phyloP scores from a whole-genome alignment of 306 rosid species.

The Dicorynia guianensis region DNA sequence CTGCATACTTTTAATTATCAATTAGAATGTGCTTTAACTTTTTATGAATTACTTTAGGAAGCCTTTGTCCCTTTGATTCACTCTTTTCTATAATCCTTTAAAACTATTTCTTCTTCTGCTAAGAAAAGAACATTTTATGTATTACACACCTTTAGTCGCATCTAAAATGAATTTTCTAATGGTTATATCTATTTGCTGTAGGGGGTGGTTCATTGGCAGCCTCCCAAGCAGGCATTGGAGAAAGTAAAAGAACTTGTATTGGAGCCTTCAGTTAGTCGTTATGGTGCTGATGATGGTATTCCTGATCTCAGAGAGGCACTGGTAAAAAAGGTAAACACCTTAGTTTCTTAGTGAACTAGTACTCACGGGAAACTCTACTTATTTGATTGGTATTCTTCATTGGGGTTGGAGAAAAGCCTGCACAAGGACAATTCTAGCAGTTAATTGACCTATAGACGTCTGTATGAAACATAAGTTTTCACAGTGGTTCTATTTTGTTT shows the following conservation, averaged over 20 bases:
- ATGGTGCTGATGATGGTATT: constrained; percentile 92
- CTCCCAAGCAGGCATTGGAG: constrained; percentile 82
- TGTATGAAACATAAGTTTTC: background rate
- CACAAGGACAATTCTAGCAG: background rate
- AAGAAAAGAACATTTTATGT: background rate
- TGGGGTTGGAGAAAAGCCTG: background rate
- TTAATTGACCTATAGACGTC: background rate
- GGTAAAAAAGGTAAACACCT: constrained; percentile 60
- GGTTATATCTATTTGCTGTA: constrained; percentile 43
- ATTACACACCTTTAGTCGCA: background rate
- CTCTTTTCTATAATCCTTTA: background rate
- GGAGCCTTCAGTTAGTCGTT: constrained; percentile 87
- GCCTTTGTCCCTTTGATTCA: background rate
- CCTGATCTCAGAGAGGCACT: constrained; percentile 89
- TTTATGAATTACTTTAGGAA: background rate
- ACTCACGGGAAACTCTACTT: constrained; percentile 16
- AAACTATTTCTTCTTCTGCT: background rate
- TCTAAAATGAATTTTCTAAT: background rate
- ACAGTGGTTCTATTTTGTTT: background rate
- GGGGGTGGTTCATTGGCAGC: constrained; percentile 99
- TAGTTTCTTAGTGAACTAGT: constrained; percentile 18
- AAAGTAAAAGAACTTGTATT: constrained; percentile 81
- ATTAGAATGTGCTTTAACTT: constrained; percentile 5
- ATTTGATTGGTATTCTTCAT: constrained; percentile 2
- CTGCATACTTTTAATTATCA: constrained; percentile 7